phyloP scores from a whole-genome alignment of 2,329 filamentous ascomycete genomes.

The Fonsecaea multimorphosa region DNA sequence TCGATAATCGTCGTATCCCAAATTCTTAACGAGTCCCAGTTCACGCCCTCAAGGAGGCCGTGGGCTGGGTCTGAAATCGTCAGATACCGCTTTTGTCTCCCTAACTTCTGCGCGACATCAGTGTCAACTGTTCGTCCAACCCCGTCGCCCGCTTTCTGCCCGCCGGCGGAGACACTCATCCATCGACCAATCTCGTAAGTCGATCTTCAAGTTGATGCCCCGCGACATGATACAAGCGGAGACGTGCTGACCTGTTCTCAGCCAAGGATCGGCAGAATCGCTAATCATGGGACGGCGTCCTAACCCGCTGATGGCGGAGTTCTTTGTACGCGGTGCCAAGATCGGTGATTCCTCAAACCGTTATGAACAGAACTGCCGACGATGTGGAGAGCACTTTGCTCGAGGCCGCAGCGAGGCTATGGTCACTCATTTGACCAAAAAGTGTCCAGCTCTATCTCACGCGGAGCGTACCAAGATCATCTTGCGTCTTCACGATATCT shows the following conservation, averaged over 20 bases:
- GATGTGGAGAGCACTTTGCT: slow-evolving; percentile 85
- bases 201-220: not conserved
- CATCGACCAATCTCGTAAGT: slow-evolving; percentile 24
- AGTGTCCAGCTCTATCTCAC: slow-evolving; percentile 78
- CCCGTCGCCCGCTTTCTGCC: slow-evolving; percentile 6
- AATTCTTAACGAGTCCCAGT: not conserved
- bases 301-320: slow-evolving; percentile 83
- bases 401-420: slow-evolving; percentile 87
- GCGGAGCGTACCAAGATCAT: slow-evolving; percentile 77
- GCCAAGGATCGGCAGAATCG: slow-evolving; percentile 1
- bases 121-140: not conserved
- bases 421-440: slow-evolving; percentile 80
- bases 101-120: slow-evolving; percentile 7
- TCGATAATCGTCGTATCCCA: not conserved
- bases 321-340: slow-evolving; percentile 86
- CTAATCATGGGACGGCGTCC: slow-evolving; percentile 77
- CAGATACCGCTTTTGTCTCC: not conserved
- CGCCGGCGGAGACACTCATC: slow-evolving; percentile 9
- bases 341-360: slow-evolving; percentile 88
- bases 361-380: slow-evolving; percentile 88
- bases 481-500: slow-evolving; percentile 73
- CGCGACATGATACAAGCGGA: slow-evolving; percentile 15
- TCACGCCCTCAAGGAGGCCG: not conserved
- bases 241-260: slow-evolving; percentile 19
- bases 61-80: not conserved